Evolutionary conservation across 1,284 basidiomycete species (phyloP).

Genomic region (Ceratobasidium sp.): DNA sequence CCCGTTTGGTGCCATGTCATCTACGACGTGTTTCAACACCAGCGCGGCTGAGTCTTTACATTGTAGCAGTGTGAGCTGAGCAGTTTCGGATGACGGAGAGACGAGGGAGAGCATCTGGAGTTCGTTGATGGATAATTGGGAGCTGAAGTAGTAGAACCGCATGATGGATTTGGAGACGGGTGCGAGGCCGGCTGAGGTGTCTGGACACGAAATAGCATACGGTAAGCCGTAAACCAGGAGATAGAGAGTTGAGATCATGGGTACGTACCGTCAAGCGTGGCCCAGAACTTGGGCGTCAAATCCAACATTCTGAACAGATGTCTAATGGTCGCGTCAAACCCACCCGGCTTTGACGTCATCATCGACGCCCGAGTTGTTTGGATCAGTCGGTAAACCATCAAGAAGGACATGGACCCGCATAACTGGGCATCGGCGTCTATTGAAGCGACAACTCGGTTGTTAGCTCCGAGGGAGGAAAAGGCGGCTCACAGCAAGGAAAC

Average conservation of each 20-base stretch:
- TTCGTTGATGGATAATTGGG: slow-evolving; percentile 33
- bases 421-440: slow-evolving; percentile 40
- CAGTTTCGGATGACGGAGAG: slow-evolving; percentile 1
- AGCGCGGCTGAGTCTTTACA: slow-evolving; percentile 35
- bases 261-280: slow-evolving; percentile 12
- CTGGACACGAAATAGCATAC: neutral
- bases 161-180: slow-evolving; percentile 41
- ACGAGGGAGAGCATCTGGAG: slow-evolving; percentile 37
- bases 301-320: slow-evolving; percentile 41
- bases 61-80: neutral
- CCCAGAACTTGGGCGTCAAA: slow-evolving; percentile 34
- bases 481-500: slow-evolving; percentile 39
- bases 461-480: neutral
- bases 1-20: slow-evolving; percentile 36
- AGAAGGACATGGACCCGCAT: slow-evolving; percentile 25
- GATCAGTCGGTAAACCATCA: slow-evolving; percentile 29
- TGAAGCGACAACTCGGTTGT: neutral
- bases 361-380: slow-evolving; percentile 29
- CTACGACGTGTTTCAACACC: slow-evolving; percentile 29
- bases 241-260: neutral
- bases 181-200: slow-evolving; percentile 32
- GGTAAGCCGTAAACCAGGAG: neutral
- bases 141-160: slow-evolving; percentile 39
- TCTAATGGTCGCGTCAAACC: slow-evolving; percentile 30
- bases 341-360: slow-evolving; percentile 38